Evolutionary conservation across 202 grass and related monocot species (phyloP).

Genomic region (Musa balbisiana): DNA sequence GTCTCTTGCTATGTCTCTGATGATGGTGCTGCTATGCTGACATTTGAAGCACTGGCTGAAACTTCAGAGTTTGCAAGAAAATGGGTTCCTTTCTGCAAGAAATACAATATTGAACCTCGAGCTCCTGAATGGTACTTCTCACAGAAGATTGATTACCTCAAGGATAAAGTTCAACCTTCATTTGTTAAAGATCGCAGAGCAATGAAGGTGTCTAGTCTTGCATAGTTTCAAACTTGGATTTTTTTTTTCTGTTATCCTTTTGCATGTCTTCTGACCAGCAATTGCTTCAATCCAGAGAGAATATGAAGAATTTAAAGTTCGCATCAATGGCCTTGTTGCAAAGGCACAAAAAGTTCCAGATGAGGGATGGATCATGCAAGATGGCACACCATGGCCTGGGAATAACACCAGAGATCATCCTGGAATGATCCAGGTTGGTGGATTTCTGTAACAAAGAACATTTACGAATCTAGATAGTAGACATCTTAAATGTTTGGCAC

Average conservation of each 20-base stretch:
- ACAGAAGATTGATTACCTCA: constrained; percentile 94
- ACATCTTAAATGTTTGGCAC: not conserved
- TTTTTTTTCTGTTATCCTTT: not conserved
- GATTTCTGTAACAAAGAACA: not conserved
- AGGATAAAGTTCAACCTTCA: constrained; percentile 78
- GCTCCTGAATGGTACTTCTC: constrained; percentile 86
- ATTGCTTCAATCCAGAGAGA: constrained; percentile 22
- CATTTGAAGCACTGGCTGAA: constrained; percentile 77
- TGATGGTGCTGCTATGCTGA: constrained; percentile 92
- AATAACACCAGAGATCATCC: constrained; percentile 26
- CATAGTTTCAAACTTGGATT: not conserved
- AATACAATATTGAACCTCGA: constrained; percentile 80
- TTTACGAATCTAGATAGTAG: not conserved
- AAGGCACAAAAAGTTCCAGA: constrained; percentile 23
- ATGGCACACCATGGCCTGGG: constrained; percentile 24
- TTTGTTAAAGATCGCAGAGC: constrained; percentile 90
- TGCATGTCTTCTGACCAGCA: not conserved
- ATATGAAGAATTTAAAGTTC: constrained; percentile 22
- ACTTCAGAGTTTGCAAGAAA: constrained; percentile 98
- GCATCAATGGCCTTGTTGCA: constrained; percentile 18
- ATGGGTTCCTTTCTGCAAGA: constrained; percentile 92
- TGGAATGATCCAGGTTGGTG: constrained; percentile 25
- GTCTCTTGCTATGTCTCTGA: constrained; percentile 97
- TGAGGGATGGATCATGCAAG: constrained; percentile 24
- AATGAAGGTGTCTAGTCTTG: constrained; percentile 67